Evolutionary conservation across 768 basidiomycete species (phyloP).

Genomic region (Royoungia palumana): DNA sequence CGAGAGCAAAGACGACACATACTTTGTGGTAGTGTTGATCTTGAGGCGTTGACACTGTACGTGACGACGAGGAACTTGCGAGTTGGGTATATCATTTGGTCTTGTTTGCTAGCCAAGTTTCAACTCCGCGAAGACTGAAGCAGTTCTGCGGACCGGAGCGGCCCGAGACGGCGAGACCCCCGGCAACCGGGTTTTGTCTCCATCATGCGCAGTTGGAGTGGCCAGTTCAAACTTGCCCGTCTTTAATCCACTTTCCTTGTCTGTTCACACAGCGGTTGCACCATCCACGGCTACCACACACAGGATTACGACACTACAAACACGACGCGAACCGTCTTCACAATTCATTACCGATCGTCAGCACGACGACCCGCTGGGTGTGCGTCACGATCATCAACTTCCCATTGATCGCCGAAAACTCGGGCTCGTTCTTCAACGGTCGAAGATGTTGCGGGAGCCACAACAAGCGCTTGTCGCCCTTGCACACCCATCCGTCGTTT

Average conservation of each 20-base stretch:
- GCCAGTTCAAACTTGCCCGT: no score
- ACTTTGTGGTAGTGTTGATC: conserved; percentile 28
- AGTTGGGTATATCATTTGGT: conserved; percentile 24
- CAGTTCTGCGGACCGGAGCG: no score
- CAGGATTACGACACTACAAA: background rate
- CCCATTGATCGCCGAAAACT: background rate
- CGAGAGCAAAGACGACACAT: conserved; percentile 11
- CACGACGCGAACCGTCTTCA: background rate
- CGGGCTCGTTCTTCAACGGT: background rate
- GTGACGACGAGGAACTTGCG: conserved; percentile 18
- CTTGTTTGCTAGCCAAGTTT: conserved; percentile 21
- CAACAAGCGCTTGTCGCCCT: conserved; percentile 6
- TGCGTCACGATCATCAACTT: conserved; percentile 9
- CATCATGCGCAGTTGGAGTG: no score
- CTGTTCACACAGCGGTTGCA: no score
- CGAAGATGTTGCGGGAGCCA: conserved; percentile 13
- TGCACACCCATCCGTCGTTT: conserved; percentile 12
- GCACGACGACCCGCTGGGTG: conserved; percentile 1
- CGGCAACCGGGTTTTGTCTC: no score
- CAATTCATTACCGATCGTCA: background rate
- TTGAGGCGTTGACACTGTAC: conserved; percentile 28
- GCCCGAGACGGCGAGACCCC: no score
- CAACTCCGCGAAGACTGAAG: background rate
- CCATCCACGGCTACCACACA: no score
- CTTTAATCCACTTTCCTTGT: no score